A percentile compares a stretch with the other conserved stretches of the same genome.
Evolutionary conservation across 2,329 filamentous ascomycete species (phyloP).

Genomic region (Trichothecium sympodiale): DNA sequence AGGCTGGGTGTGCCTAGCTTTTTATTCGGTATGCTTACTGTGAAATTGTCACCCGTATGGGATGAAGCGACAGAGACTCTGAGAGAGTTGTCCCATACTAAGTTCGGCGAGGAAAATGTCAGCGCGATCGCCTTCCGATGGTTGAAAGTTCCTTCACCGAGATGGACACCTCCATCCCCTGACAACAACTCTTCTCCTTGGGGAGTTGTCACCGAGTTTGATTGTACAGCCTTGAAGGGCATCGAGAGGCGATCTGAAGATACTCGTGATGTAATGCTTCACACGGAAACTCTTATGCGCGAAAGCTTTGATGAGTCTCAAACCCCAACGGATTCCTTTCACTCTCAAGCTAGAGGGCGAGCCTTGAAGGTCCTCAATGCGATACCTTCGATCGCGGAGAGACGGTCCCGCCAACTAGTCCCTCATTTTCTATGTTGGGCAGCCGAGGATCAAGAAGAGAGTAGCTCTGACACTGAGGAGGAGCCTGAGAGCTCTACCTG

Average conservation of each 20-base stretch:
- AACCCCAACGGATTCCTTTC: slow-evolving; percentile 34
- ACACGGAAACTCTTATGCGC: slow-evolving; percentile 47
- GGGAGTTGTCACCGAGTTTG: slow-evolving; percentile 57
- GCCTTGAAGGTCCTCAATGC: slow-evolving; percentile 68
- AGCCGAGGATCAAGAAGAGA: slow-evolving; percentile 33
- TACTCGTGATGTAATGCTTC: slow-evolving; percentile 40
- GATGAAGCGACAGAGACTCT: slow-evolving; percentile 70
- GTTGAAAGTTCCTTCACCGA: slow-evolving; percentile 50
- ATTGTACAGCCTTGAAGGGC: slow-evolving; percentile 64
- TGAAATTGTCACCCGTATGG: slow-evolving; percentile 78
- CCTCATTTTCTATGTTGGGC: slow-evolving; percentile 80
- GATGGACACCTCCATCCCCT: slow-evolving; percentile 34
- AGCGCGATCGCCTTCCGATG: slow-evolving; percentile 67
- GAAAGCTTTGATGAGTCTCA: slow-evolving; percentile 56
- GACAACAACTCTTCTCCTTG: slow-evolving; percentile 22
- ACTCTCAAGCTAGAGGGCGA: slow-evolving; percentile 56
- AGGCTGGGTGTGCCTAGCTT: slow-evolving; percentile 66
- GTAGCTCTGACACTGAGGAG: slow-evolving; percentile 17
- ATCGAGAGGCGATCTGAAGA: slow-evolving; percentile 41
- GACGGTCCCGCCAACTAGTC: slow-evolving; percentile 71
- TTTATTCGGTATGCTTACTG: slow-evolving; percentile 79
- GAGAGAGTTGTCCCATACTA: slow-evolving; percentile 60
- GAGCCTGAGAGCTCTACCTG: slow-evolving; percentile 39
- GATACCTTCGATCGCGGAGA: slow-evolving; percentile 71
- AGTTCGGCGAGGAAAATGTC: slow-evolving; percentile 61